Percentiles rank a stretch among this genome's conserved stretches.
Evolutionary conservation across 2,329 filamentous ascomycete species (phyloP).

Genomic region (Fusarium poae): DNA sequence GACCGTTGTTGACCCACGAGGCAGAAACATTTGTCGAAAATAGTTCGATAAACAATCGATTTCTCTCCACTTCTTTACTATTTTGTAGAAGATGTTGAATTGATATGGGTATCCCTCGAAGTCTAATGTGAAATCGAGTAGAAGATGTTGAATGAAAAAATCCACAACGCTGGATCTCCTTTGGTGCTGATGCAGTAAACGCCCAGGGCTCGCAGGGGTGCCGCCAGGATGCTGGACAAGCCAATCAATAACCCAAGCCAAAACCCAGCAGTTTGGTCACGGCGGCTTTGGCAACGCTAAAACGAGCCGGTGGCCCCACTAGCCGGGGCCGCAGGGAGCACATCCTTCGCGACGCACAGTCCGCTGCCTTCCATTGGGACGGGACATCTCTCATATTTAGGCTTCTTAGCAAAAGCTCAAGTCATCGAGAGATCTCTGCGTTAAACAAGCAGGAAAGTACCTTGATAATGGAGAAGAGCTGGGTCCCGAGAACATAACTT

Average conservation of each 20-base stretch:
- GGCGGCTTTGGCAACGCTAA: conserved; percentile 51
- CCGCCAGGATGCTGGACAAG: conserved; percentile 29
- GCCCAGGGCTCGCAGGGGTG: conserved; percentile 35
- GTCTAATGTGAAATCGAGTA: no score
- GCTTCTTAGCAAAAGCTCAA: neutral
- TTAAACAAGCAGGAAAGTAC: neutral
- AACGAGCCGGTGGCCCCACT: conserved; percentile 48
- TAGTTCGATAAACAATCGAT: conserved; percentile 24
- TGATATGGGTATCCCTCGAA: no score
- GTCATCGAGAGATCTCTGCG: neutral
- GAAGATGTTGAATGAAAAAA: conserved; percentile 13
- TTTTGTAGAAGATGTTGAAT: conserved; percentile 1
- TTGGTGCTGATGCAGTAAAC: conserved; percentile 34
- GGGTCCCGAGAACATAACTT: neutral
- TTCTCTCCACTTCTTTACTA: conserved; percentile 9
- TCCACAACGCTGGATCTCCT: conserved; percentile 17
- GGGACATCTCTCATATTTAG: neutral
- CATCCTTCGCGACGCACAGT: conserved; percentile 31
- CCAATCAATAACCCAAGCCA: conserved; percentile 42
- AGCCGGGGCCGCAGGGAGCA: conserved; percentile 34
- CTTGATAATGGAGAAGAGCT: neutral
- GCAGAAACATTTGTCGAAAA: conserved; percentile 9
- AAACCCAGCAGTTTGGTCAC: conserved; percentile 54
- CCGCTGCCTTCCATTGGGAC: conserved; percentile 10
- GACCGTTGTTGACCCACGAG: conserved; percentile 3